These are phyloP conservation scores for Penicillium sp. DNA, from an alignment of 2,329 filamentous ascomycete species.

Conservation along the genomic window DNA sequence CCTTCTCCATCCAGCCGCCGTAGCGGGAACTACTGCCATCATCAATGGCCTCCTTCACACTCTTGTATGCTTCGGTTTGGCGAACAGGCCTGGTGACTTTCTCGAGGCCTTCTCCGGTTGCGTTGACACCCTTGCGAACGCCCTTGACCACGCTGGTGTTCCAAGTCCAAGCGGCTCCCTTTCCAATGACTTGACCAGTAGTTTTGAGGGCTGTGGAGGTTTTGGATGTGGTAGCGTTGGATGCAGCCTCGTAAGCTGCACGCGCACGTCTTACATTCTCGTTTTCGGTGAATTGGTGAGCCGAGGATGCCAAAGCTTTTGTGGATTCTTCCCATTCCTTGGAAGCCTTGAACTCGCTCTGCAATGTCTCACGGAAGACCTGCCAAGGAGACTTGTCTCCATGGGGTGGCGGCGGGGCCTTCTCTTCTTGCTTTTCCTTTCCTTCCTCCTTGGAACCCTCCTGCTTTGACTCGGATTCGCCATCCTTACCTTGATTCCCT, in stretches of 20 bases:
- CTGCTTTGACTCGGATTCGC: constrained; percentile 41
- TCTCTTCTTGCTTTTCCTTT: constrained; percentile 55
- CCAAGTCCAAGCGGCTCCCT: constrained; percentile 95
- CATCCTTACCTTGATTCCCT: constrained; percentile 38
- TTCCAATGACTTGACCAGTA: constrained; percentile 81
- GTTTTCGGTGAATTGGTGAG: constrained; percentile 88
- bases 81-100: constrained; percentile 92
- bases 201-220: constrained; percentile 77
- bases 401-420: constrained; percentile 86
- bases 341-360: constrained; percentile 88
- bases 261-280: constrained; percentile 82
- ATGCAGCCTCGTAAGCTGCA: constrained; percentile 81
- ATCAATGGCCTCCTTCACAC: constrained; percentile 92
- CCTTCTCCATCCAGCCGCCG: constrained; percentile 94
- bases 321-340: constrained; percentile 99
- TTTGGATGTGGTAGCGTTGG: constrained; percentile 73
- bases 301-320: constrained; percentile 83
- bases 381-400: constrained; percentile 99
- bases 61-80: constrained; percentile 90
- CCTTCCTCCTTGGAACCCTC: constrained; percentile 46
- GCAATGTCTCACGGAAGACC: constrained; percentile 96
- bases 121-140: constrained; percentile 77
- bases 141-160: constrained; percentile 91
- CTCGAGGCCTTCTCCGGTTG: constrained; percentile 81
- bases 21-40: constrained; percentile 95